phyloP scores from a whole-genome alignment of 1,284 basidiomycete species.

The Megacollybia platyphylla region DNA sequence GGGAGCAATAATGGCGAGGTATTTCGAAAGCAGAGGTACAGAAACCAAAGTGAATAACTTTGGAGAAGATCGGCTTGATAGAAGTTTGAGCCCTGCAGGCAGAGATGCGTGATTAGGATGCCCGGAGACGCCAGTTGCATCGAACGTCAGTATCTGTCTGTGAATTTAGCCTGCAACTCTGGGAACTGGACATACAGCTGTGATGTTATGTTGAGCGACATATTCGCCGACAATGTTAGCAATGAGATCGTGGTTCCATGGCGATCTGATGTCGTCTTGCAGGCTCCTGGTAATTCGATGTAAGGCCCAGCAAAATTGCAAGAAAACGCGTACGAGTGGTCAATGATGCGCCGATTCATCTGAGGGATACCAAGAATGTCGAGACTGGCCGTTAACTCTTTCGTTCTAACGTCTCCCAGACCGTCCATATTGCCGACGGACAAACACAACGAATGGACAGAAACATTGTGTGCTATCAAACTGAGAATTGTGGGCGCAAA shows the following conservation, averaged over 20 bases:
- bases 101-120: conserved; percentile 88
- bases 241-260: conserved; percentile 59
- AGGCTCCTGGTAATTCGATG: conserved; percentile 35
- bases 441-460: conserved; percentile 45
- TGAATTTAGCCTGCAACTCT: conserved; percentile 1
- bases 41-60: conserved; percentile 54
- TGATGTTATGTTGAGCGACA: conserved; percentile 46
- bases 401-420: conserved; percentile 47
- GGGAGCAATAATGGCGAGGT: conserved; percentile 36
- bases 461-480: conserved; percentile 5
- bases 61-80: conserved; percentile 11
- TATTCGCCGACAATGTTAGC: conserved; percentile 48
- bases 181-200: conserved; percentile 30
- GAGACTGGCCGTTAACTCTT: conserved; percentile 62
- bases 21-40: conserved; percentile 47
- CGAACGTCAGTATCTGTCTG: conserved; percentile 83
- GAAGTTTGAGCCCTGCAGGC: conserved; percentile 37
- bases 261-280: conserved; percentile 62
- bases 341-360: conserved; percentile 46
- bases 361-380: conserved; percentile 55
- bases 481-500: conserved; percentile 73
- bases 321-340: conserved; percentile 52
- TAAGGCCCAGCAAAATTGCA: conserved; percentile 1
- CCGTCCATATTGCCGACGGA: conserved; percentile 74
- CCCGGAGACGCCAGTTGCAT: conserved; percentile 65